Percentiles rank a stretch among this genome's conserved stretches.
phyloP scores from a whole-genome alignment of 169 alveolate genomes.

The Plasmodium gonderi region DNA sequence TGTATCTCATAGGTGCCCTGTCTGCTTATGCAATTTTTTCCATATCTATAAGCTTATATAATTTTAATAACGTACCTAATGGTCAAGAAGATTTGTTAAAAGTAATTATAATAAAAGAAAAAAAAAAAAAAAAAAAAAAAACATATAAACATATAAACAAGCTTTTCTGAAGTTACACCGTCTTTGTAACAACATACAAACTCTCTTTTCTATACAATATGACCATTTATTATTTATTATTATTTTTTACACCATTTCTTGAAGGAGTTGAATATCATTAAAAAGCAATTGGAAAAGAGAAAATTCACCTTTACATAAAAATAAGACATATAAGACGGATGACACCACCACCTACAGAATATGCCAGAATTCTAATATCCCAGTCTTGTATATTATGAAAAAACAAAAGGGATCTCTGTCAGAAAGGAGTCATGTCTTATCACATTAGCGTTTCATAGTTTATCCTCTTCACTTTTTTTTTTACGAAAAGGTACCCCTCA shows the following conservation, averaged over 20 bases:
- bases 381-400: background rate
- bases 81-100: conserved; percentile 36
- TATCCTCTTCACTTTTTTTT: background rate
- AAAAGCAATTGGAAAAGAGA: conserved; percentile 45
- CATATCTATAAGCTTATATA: conserved; percentile 54
- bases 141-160: no score
- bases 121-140: background rate
- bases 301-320: conserved; percentile 33
- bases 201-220: background rate
- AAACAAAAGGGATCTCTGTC: background rate
- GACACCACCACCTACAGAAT: background rate
- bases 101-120: conserved; percentile 21
- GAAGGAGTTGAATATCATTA: conserved; percentile 44
- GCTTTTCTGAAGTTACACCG: no score
- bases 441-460: background rate
- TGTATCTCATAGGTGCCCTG: conserved; percentile 22
- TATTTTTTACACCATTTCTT: conserved; percentile 2
- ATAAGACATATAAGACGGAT: background rate
- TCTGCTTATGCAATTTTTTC: conserved; percentile 17
- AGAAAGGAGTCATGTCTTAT: background rate
- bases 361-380: no score
- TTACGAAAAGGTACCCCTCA: conserved; percentile 32
- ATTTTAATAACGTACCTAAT: conserved; percentile 61
- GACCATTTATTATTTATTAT: background rate
- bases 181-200: background rate